A percentile compares a stretch with the other conserved stretches of the same genome.
Evolutionary conservation across 2,329 filamentous ascomycete species (phyloP).

Genomic region (Nemania serpens): DNA sequence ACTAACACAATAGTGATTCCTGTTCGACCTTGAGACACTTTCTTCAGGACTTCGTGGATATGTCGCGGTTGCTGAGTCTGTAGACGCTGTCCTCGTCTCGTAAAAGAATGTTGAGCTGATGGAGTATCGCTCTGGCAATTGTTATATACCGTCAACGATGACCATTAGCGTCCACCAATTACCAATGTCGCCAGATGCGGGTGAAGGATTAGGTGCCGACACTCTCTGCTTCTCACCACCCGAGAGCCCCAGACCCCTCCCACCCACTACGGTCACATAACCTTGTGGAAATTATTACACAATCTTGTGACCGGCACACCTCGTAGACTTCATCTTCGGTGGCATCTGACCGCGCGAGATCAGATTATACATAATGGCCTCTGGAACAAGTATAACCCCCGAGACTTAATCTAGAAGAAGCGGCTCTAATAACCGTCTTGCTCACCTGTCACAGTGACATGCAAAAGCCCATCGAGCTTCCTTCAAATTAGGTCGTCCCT

Average conservation of each 20-base stretch:
- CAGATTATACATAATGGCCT: conserved; percentile 4
- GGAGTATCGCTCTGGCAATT: neutral
- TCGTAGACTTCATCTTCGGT: neutral
- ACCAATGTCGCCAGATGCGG: neutral
- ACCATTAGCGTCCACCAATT: neutral
- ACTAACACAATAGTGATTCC: neutral
- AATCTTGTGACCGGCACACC: conserved; percentile 6
- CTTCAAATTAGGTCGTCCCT: neutral
- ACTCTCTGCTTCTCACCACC: conserved; percentile 12
- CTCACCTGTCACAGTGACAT: neutral
- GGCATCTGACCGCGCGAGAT: neutral
- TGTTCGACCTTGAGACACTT: neutral
- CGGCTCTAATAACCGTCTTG: neutral
- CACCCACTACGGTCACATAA: conserved; percentile 1
- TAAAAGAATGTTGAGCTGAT: neutral
- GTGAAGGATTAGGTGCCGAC: neutral
- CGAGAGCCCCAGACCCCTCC: conserved; percentile 4
- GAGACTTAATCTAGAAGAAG: neutral
- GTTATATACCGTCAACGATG: neutral
- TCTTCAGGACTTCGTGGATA: neutral
- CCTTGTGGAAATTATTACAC: neutral
- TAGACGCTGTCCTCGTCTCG: neutral
- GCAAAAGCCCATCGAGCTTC: neutral
- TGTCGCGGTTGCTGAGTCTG: neutral
- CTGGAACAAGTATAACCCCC: neutral